phyloP scores from a whole-genome alignment of 345 rosid genomes.

The Dovyalis caffra region DNA sequence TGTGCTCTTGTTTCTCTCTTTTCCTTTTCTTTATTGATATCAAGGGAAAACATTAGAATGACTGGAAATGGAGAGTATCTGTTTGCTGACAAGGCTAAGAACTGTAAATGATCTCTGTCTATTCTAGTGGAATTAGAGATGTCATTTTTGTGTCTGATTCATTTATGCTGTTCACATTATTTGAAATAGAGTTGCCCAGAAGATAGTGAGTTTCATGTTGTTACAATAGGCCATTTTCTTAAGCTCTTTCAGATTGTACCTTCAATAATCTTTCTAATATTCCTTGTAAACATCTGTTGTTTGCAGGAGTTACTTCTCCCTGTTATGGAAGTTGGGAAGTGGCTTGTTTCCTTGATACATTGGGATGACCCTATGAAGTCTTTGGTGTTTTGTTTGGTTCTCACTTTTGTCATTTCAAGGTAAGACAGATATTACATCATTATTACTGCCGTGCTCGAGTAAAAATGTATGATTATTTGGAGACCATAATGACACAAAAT shows the following conservation, averaged over 20 bases:
- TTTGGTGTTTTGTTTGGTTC: conserved; percentile 61
- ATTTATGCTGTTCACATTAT: not conserved
- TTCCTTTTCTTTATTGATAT: not conserved
- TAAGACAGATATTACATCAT: conserved; percentile 22
- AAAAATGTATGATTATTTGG: not conserved
- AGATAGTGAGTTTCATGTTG: not conserved
- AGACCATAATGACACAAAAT: not conserved
- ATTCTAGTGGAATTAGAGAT: not conserved
- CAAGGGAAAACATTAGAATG: not conserved
- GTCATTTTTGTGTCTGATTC: not conserved
- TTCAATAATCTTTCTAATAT: not conserved
- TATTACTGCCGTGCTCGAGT: not conserved
- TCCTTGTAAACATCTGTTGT: not conserved
- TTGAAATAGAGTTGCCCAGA: not conserved
- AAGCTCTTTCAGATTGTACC: not conserved
- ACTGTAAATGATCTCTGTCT: not conserved
- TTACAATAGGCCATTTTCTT: not conserved
- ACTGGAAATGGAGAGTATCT: not conserved
- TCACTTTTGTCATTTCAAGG: conserved; percentile 64
- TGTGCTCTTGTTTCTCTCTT: not conserved
- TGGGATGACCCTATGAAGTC: conserved; percentile 88
- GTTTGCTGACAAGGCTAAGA: not conserved
- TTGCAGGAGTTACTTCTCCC: conserved; percentile 84
- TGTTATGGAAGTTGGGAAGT: conserved; percentile 54
- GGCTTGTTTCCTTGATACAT: conserved; percentile 50